Evolutionary conservation across 2,329 filamentous ascomycete genomes (phyloP).

Genomic region (Aspergillus intermedius): DNA sequence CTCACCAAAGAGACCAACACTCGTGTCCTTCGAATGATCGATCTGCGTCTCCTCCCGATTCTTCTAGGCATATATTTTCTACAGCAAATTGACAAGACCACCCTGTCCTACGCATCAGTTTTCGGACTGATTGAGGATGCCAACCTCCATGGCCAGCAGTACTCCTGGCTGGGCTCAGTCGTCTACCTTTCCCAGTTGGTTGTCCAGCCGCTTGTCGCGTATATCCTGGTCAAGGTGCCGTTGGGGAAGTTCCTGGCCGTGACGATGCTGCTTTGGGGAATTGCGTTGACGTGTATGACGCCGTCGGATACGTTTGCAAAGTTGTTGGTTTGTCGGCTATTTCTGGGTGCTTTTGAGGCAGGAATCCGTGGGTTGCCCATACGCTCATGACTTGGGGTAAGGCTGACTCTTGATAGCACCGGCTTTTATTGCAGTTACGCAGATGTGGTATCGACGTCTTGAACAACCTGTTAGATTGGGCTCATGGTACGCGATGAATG

Average conservation of each 20-base stretch:
- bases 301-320: conserved; percentile 46
- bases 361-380: conserved; percentile 25
- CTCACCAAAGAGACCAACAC: conserved; percentile 50
- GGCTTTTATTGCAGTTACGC: conserved; percentile 47
- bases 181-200: conserved; percentile 52
- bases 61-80: conserved; percentile 58
- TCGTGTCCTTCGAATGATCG: conserved; percentile 46
- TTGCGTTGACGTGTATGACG: conserved; percentile 47
- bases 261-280: conserved; percentile 49
- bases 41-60: conserved; percentile 47
- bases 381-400: background rate
- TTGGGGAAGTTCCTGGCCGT: conserved; percentile 54
- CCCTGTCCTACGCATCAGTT: conserved; percentile 55
- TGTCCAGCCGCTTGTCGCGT: conserved; percentile 47
- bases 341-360: conserved; percentile 53
- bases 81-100: conserved; percentile 58
- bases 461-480: conserved; percentile 48
- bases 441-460: conserved; percentile 50
- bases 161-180: conserved; percentile 47
- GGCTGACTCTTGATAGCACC: conserved; percentile 32
- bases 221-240: conserved; percentile 54
- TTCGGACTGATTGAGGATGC: conserved; percentile 58
- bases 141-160: conserved; percentile 50
- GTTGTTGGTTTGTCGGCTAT: conserved; percentile 48
- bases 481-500: conserved; percentile 52